Percentiles rank a stretch among this genome's conserved stretches.
Conservation (phyloP, 257 asterid genomes). For the Solanum sitiens region DNA sequence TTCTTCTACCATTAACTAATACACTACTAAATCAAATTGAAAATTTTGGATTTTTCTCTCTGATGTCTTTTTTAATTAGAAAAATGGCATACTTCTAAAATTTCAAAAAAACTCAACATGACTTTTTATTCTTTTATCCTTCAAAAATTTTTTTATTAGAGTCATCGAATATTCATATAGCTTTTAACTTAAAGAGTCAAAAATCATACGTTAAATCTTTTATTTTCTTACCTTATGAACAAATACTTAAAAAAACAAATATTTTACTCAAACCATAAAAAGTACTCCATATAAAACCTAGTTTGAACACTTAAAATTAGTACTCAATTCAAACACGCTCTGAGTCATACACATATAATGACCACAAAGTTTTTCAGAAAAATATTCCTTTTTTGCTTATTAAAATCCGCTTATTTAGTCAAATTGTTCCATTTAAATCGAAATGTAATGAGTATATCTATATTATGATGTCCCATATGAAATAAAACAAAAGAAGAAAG, state of each 20-base stretch:
- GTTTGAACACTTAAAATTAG: no score
- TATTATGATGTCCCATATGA: not conserved
- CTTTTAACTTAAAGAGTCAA: no score
- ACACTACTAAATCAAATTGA: not conserved
- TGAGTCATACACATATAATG: not conserved
- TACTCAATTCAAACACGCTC: not conserved
- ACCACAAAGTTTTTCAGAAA: not conserved
- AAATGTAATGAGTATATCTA: not conserved
- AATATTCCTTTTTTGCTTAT: not conserved
- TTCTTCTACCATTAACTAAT: not conserved
- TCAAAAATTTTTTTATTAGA: not conserved
- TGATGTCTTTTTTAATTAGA: not conserved
- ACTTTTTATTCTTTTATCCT: not conserved
- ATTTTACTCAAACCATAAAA: no score
- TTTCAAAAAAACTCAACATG: not conserved
- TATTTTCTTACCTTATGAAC: no score
- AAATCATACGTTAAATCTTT: no score
- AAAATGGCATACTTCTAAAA: not conserved
- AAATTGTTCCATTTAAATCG: not conserved
- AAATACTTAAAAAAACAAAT: no score
- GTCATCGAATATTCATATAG: no score
- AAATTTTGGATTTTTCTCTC: not conserved
- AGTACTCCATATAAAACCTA: no score
- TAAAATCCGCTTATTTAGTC: not conserved
- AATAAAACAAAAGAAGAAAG: not conserved